Evolutionary conservation across 2,329 filamentous ascomycete genomes (phyloP).

Genomic region (Plenodomus lindquistii): DNA sequence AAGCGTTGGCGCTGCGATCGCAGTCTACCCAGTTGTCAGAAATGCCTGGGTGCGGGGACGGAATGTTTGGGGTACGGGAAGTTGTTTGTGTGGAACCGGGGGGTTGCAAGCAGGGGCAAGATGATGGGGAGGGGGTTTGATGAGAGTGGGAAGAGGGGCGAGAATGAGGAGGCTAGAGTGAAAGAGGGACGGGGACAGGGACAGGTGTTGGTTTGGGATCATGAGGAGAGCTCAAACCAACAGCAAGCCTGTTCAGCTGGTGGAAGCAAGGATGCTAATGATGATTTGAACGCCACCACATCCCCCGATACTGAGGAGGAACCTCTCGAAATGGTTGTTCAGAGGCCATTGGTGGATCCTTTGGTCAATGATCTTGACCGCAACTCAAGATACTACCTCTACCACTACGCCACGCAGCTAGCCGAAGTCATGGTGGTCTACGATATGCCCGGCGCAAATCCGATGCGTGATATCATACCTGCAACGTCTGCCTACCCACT

Average conservation of each 20-base stretch:
- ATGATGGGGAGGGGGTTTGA: slow-evolving; percentile 59
- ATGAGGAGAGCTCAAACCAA: slow-evolving; percentile 5
- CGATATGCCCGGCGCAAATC: slow-evolving; percentile 51
- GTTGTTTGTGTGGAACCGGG: slow-evolving; percentile 63
- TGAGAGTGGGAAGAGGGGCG: slow-evolving; percentile 26
- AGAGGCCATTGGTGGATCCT: slow-evolving; percentile 57
- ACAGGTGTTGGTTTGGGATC: slow-evolving; percentile 23
- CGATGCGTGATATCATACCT: slow-evolving; percentile 54
- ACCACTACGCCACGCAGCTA: slow-evolving; percentile 54
- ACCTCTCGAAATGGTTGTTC: slow-evolving; percentile 32
- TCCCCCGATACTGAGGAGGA: slow-evolving; percentile 8
- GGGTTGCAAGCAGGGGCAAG: slow-evolving; percentile 56
- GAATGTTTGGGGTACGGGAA: slow-evolving; percentile 66
- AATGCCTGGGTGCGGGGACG: slow-evolving; percentile 60
- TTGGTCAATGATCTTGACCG: slow-evolving; percentile 58
- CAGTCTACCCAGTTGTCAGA: slow-evolving; percentile 62
- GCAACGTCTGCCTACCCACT: slow-evolving; percentile 51
- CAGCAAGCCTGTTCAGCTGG: slow-evolving; percentile 4
- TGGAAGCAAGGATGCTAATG: neutral
- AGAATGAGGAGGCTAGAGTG: slow-evolving; percentile 30
- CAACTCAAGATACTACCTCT: slow-evolving; percentile 52
- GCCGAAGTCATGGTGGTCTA: slow-evolving; percentile 60
- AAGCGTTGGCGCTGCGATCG: slow-evolving; percentile 65
- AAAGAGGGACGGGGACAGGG: slow-evolving; percentile 17
- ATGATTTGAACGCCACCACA: neutral